Percentiles rank a stretch among this genome's conserved stretches.
phyloP scores from a whole-genome alignment of 2,329 filamentous ascomycete genomes.

The Paecilomyces variotii region DNA sequence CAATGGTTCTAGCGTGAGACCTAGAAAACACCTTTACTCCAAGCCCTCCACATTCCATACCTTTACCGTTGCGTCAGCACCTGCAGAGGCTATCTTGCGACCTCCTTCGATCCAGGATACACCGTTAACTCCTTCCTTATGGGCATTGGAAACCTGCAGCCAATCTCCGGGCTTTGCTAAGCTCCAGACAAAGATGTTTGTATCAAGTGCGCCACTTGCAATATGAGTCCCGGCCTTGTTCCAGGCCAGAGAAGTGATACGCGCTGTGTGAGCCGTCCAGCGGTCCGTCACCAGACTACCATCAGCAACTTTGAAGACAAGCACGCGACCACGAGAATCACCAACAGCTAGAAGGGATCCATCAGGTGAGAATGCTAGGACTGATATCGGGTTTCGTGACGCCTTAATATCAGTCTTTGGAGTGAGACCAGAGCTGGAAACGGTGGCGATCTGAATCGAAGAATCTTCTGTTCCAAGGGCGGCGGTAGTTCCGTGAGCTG shows the following conservation, averaged over 20 bases:
- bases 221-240: constrained; percentile 68
- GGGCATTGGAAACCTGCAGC: constrained; percentile 76
- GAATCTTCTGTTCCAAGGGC: constrained; percentile 73
- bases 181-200: constrained; percentile 89
- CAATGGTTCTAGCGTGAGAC: not conserved
- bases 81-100: constrained; percentile 65
- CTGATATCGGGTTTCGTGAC: constrained; percentile 64
- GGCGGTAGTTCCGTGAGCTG: constrained; percentile 58
- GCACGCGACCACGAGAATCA: constrained; percentile 77
- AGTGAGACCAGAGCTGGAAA: constrained; percentile 48
- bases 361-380: constrained; percentile 72
- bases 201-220: constrained; percentile 79
- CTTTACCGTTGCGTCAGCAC: constrained; percentile 86
- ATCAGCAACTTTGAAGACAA: constrained; percentile 62
- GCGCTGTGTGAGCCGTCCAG: constrained; percentile 64
- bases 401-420: constrained; percentile 54
- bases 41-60: constrained; percentile 64
- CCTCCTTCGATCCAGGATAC: constrained; percentile 68
- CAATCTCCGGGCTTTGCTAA: constrained; percentile 73
- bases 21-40: not conserved
- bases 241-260: constrained; percentile 67
- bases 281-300: constrained; percentile 72
- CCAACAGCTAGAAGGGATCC: constrained; percentile 75
- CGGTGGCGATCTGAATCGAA: constrained; percentile 64
- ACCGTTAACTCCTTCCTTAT: constrained; percentile 91